These are phyloP conservation scores for Globisporangium barbulae DNA, from an alignment of 352 stramenopile species.

Conservation along the genomic window DNA sequence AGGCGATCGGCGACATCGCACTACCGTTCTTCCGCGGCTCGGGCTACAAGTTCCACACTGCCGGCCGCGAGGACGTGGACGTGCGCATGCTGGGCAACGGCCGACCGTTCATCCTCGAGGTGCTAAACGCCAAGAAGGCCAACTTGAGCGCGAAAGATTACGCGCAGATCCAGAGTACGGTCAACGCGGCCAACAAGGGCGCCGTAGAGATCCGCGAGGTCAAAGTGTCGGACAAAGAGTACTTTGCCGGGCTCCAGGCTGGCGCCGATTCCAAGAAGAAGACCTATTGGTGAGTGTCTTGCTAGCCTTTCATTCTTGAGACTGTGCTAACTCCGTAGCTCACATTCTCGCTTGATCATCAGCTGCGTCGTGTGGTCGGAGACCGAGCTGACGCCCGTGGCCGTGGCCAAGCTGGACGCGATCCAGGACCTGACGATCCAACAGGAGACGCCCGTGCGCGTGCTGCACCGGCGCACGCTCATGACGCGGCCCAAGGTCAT, in stretches of 20 bases:
- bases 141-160: constrained; percentile 55
- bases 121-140: constrained; percentile 78
- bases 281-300: constrained; percentile 68
- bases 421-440: constrained; percentile 88
- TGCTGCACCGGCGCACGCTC: constrained; percentile 96
- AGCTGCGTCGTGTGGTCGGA: constrained; percentile 84
- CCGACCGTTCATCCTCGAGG: constrained; percentile 89
- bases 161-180: constrained; percentile 43
- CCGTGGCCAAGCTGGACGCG: constrained; percentile 67
- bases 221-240: constrained; percentile 68
- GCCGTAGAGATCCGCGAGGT: constrained; percentile 85
- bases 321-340: neutral
- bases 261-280: constrained; percentile 87
- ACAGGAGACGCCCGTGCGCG: constrained; percentile 96
- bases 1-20: constrained; percentile 78
- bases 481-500: constrained; percentile 91
- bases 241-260: constrained; percentile 74
- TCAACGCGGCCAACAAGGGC: constrained; percentile 70
- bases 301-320: neutral
- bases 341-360: neutral
- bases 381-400: constrained; percentile 46
- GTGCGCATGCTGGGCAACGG: constrained; percentile 96
- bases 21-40: constrained; percentile 59
- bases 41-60: constrained; percentile 95
- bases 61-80: constrained; percentile 96